phyloP scores from a whole-genome alignment of 2,329 filamentous ascomycete genomes.

The Penicillium psychrosexuale region DNA sequence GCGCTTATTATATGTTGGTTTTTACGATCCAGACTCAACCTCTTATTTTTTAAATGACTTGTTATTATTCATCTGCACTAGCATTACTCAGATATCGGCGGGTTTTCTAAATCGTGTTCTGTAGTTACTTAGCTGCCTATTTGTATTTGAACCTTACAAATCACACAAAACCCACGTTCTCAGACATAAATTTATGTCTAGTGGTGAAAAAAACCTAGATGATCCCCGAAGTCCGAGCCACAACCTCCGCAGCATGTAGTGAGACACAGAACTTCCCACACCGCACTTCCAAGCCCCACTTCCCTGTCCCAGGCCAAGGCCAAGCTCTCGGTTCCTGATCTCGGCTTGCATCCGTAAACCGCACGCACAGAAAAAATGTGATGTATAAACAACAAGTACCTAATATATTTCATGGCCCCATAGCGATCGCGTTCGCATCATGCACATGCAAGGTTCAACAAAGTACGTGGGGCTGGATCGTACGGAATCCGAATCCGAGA shows the following conservation, averaged over 20 bases:
- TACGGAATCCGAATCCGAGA: not conserved
- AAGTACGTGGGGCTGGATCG: not conserved
- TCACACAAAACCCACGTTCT: not conserved
- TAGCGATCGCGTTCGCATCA: not conserved
- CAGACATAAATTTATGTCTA: not conserved
- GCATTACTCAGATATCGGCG: not conserved
- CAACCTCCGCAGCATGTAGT: not conserved
- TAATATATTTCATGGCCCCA: not conserved
- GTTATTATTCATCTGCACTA: not conserved
- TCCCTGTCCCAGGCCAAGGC: not conserved
- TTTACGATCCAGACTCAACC: not conserved
- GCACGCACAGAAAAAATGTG: not conserved
- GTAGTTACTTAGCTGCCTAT: not conserved
- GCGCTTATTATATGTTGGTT: not conserved
- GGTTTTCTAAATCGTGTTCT: too few species aligned
- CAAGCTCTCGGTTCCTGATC: not conserved
- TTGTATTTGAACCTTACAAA: not conserved
- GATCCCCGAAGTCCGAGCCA: not conserved
- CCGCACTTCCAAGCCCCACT: not conserved
- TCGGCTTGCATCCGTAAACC: not conserved
- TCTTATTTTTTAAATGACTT: not conserved
- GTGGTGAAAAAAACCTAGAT: not conserved
- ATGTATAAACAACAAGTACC: not conserved
- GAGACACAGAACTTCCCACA: not conserved
- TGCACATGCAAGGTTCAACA: not conserved